Evolutionary conservation across 768 basidiomycete species (phyloP).

Genomic region (Cystofilobasidium macerans): DNA sequence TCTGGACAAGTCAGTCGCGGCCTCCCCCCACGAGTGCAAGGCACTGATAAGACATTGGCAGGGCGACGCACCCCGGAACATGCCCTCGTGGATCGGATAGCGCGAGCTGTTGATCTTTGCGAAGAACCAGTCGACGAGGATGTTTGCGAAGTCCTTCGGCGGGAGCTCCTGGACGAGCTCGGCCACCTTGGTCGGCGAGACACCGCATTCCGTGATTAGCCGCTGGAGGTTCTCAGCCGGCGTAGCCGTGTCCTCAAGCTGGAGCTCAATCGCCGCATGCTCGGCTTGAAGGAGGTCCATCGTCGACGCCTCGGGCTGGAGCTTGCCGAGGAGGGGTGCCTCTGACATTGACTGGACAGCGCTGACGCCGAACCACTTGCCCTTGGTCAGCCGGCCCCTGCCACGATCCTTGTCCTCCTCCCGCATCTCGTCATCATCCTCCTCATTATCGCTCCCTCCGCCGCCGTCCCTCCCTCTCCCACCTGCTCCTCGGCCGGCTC

Average conservation of each 20-base stretch:
- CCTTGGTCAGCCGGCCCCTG: conserved; percentile 24
- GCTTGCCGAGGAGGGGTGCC: conserved; percentile 24
- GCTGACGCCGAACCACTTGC: conserved; percentile 27
- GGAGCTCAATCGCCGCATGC: conserved; percentile 23
- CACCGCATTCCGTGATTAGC: conserved; percentile 83
- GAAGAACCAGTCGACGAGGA: conserved; percentile 35
- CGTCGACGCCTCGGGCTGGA: conserved; percentile 6
- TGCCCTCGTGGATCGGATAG: conserved; percentile 75
- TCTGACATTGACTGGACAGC: conserved; percentile 26
- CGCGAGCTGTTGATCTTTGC: conserved; percentile 73
- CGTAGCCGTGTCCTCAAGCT: conserved; percentile 21
- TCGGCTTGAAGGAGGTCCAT: conserved; percentile 24
- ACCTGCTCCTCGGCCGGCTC: too few relatives aligned
- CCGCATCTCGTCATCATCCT: conserved; percentile 21
- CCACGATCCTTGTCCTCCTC: conserved; percentile 25
- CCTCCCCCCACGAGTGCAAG: neutral
- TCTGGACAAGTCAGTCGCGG: neutral
- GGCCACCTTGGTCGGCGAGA: conserved; percentile 76
- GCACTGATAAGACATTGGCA: conserved; percentile 40
- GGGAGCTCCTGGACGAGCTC: conserved; percentile 84
- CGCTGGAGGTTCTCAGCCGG: conserved; percentile 42
- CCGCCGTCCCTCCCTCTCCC: neutral
- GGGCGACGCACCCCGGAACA: conserved; percentile 62
- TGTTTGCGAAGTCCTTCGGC: conserved; percentile 59
- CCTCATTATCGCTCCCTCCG: conserved; percentile 11